Conservation (phyloP, 345 rosid species). For the Syzygium oleosum region DNA sequence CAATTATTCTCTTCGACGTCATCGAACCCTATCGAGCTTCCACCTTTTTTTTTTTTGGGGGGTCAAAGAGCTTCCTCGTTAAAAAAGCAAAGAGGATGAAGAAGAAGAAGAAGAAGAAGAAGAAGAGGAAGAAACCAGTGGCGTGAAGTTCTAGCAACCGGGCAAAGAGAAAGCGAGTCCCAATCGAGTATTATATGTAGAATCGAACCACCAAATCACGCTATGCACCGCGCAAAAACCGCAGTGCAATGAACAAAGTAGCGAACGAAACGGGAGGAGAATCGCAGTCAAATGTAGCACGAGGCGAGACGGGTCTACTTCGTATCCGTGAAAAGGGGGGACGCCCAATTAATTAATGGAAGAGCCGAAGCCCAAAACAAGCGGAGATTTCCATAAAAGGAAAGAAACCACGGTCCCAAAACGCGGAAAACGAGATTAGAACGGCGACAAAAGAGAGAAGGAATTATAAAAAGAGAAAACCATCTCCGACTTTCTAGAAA, state of each 20-base stretch:
- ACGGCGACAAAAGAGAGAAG: neutral
- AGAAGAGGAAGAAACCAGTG: neutral
- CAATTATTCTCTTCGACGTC: neutral
- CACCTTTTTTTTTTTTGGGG: too few relatives aligned
- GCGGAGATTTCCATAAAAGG: neutral
- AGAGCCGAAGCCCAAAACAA: neutral
- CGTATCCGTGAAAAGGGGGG: neutral
- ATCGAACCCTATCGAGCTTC: neutral
- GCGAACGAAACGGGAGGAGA: neutral
- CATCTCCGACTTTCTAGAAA: neutral
- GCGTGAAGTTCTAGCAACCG: neutral
- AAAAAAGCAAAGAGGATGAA: too few relatives aligned
- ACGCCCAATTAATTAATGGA: neutral
- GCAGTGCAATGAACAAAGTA: neutral
- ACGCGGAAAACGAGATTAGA: neutral
- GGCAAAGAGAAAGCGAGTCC: neutral
- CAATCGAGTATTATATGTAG: neutral
- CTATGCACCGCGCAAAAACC: neutral
- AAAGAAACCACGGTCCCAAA: neutral
- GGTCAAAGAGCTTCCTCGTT: too few relatives aligned
- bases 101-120: neutral
- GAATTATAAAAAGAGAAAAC: neutral
- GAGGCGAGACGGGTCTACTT: neutral
- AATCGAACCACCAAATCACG: neutral
- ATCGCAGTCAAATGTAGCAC: neutral